Evolutionary conservation across 768 basidiomycete genomes (phyloP), one percentile per base, ranked within the genome.

Genomic region (Tulasnella sp.): DNA sequence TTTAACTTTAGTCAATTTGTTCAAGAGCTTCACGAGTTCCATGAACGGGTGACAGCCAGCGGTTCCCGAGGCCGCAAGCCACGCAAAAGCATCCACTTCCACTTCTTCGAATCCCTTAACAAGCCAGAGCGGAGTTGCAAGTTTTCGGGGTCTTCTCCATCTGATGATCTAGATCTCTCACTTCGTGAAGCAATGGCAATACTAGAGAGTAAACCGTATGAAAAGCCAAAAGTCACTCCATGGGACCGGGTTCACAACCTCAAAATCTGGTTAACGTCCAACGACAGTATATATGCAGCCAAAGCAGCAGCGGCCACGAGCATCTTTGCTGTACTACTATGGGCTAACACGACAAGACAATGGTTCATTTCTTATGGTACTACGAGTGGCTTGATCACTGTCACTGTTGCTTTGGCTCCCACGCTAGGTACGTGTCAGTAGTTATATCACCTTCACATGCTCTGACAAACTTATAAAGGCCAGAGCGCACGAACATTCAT

Each of bases 361-460:
- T 63, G 59, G 53, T 62, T 61, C 53, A 58, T 60, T n/a, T 40
- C 53, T 28, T 63, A 59, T 32, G 51, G 52, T 20, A 35, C 64
- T n/a, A 63, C 60, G 0, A 50, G 56, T 7, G 60, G 62, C 4
- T 45, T 63, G n/a, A 52, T 64, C 32, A 64, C 64, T 2, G 54
- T 64, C 20, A 56, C 61, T 19, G 60, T 63, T 27, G 62, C 62
- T 5, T 48, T 65, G 32, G n/a, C n/a, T n/a, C n/a, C 25, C 13
- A 10, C 25, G 13, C 19, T 22, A n/a, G 12, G 13, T 43, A 22
- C n/a, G 10, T 43, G 13, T 24, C 20, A 13, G 41, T 43, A 12
- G n/a, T 13, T 10, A n/a, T 43, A 22, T 13, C 41, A n/a, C 41
- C 19, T 13, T 24, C n/a, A 24, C 12, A 15, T n/a, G 41, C 13